Conservation (phyloP, 2,329 filamentous ascomycete genomes). For the Arthroderma uncinatum region DNA sequence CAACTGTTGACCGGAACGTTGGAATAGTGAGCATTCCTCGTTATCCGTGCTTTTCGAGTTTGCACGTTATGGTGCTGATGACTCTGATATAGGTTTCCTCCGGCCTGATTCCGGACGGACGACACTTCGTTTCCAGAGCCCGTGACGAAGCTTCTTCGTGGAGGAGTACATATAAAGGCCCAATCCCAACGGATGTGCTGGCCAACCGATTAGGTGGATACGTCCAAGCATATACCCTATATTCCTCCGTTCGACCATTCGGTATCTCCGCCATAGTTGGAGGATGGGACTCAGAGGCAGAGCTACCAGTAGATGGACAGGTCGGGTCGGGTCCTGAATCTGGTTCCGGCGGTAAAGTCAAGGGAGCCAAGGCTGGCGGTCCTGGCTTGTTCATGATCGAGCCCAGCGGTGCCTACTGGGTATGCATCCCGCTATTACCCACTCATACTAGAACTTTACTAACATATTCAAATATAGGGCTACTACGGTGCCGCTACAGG, state of each 20-base stretch:
- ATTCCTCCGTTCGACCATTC: constrained; percentile 92
- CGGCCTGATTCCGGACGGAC: constrained; percentile 85
- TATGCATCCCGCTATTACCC: constrained; percentile 25
- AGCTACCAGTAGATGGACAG: constrained; percentile 77
- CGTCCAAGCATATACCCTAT: constrained; percentile 93
- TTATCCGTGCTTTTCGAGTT: neutral
- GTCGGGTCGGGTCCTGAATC: constrained; percentile 69
- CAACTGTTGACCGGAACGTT: constrained; percentile 83
- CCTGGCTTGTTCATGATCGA: constrained; percentile 98
- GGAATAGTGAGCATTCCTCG: constrained; percentile 63
- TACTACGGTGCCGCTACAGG: constrained; percentile 97
- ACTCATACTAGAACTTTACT: constrained; percentile 14
- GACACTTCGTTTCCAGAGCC: constrained; percentile 87
- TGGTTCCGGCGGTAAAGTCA: constrained; percentile 73
- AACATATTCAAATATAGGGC: constrained; percentile 42
- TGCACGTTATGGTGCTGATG: constrained; percentile 6
- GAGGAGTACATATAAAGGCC: constrained; percentile 88
- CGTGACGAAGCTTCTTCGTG: constrained; percentile 87
- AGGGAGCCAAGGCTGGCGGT: constrained; percentile 67
- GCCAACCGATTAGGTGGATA: constrained; percentile 91
- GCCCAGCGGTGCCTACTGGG: constrained; percentile 92
- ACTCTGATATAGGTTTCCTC: constrained; percentile 61
- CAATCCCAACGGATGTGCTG: constrained; percentile 78
- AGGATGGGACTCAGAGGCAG: constrained; percentile 83
- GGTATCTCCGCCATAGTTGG: constrained; percentile 90